Evolutionary conservation across 2,329 filamentous ascomycete genomes (phyloP).

Genomic region (Malbranchea cinnamomea): DNA sequence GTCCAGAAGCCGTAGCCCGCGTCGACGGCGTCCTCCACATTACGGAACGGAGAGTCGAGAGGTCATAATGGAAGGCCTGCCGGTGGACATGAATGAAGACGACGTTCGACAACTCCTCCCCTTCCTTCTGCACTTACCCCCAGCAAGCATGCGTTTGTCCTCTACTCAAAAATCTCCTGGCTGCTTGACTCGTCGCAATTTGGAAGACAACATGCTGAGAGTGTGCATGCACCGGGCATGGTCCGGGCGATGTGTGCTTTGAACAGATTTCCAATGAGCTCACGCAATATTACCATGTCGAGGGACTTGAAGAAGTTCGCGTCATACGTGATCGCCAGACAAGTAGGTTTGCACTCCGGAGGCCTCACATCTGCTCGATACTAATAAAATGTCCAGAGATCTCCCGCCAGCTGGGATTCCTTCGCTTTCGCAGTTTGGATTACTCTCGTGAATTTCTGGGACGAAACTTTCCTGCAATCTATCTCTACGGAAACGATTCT

Average conservation of each 20-base stretch:
- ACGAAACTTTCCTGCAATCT: slow-evolving; percentile 35
- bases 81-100: slow-evolving; percentile 35
- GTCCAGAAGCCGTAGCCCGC: slow-evolving; percentile 18
- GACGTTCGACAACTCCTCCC: slow-evolving; percentile 37
- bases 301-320: slow-evolving; percentile 40
- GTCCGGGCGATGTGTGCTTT: slow-evolving; percentile 20
- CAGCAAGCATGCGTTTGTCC: slow-evolving; percentile 8
- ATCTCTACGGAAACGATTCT: slow-evolving; percentile 31
- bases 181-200: slow-evolving; percentile 7
- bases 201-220: slow-evolving; percentile 26
- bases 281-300: slow-evolving; percentile 35
- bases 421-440: slow-evolving; percentile 36
- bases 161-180: slow-evolving; percentile 4
- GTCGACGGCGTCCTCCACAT: slow-evolving; percentile 23
- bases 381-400: slow-evolving; percentile 26
- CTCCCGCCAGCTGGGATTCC: slow-evolving; percentile 42
- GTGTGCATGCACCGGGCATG: slow-evolving; percentile 19
- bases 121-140: too few species aligned
- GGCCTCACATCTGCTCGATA: slow-evolving; percentile 6
- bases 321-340: slow-evolving; percentile 45
- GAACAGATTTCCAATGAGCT: slow-evolving; percentile 43
- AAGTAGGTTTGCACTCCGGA: slow-evolving; percentile 24
- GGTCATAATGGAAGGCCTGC: slow-evolving; percentile 36
- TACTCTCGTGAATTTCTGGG: slow-evolving; percentile 40
- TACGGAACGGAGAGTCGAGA: slow-evolving; percentile 32